Percentiles rank a stretch among this genome's conserved stretches.
Evolutionary conservation across 345 rosid species (phyloP).

Genomic region (Rhizophora mangle): DNA sequence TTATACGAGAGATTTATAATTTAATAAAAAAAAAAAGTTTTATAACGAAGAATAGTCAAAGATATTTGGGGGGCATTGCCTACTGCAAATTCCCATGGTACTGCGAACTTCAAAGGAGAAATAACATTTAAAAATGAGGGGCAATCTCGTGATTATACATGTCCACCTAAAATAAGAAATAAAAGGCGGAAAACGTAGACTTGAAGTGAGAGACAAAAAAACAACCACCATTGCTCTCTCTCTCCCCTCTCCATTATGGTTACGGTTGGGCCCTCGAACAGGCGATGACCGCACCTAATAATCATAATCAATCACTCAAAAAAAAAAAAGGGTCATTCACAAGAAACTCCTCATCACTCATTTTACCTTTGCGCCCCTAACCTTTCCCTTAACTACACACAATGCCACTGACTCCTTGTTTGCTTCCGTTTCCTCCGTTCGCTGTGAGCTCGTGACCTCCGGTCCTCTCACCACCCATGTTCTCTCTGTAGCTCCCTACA

Average conservation of each 20-base stretch:
- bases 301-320: not conserved
- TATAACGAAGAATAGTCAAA: too few species aligned
- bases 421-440: not conserved
- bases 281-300: not conserved
- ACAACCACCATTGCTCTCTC: not conserved
- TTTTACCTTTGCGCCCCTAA: slow-evolving; percentile 3
- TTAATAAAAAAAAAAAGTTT: too few species aligned
- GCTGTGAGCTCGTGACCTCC: slow-evolving; percentile 4
- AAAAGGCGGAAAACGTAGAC: slow-evolving; percentile 26
- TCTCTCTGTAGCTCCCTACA: not conserved
- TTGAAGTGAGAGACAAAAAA: slow-evolving; percentile 30
- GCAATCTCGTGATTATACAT: slow-evolving; percentile 24
- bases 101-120: not conserved
- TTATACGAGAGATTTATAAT: too few species aligned
- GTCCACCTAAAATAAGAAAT: not conserved
- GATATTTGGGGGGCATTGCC: too few species aligned
- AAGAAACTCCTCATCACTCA: not conserved
- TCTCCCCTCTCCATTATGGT: not conserved
- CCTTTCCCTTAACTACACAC: slow-evolving; percentile 10
- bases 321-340: not conserved
- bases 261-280: slow-evolving; percentile 14
- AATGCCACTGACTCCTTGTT: slow-evolving; percentile 6
- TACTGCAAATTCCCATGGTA: not conserved
- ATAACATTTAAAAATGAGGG: slow-evolving; percentile 7
- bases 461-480: not conserved